Evolutionary conservation across 495 filamentous ascomycete genomes (phyloP), one percentile per base, ranked within the genome.

Genomic region (Terfezia claveryi): DNA sequence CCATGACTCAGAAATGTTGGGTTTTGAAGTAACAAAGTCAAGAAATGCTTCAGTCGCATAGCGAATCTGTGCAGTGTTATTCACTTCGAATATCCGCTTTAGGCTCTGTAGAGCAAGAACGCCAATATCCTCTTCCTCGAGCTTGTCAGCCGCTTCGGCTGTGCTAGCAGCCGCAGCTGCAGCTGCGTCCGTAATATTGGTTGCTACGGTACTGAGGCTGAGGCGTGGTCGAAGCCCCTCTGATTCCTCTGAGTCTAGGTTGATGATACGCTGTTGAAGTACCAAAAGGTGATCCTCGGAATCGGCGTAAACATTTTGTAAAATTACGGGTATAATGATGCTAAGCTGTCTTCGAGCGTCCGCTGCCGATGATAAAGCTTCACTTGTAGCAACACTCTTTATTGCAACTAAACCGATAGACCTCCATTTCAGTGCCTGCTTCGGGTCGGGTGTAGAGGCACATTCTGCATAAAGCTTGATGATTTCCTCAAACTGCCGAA

Each of bases 111-210:
- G 74, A 8, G 88, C 88, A 56, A 87, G 67, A 7, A 91, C 70
- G 36, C 84, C 80, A n/a, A 85, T 84, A 60, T 87, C 80, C 70
- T 92, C 79, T 67, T 94, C 87, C 0, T 83, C 86, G 55, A 86
- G 68, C 63, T 79, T 81, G 68, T 95, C 88, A 38, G 82, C 83
- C 65, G 93, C 86, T 36, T 79, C 83, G 10, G 83, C 79, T 8
- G 82, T 81, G 50, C 77, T 82, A 9, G 80, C 78, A 20, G 87
- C 23, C 4, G 50, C 50, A 32, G 50, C 50, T 16, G 50, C 50
- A 20, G 50, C 50, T 20, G n/a, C 50, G 50, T 20, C 50, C 16
- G 50, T 23, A 11, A 32, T 51, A 32, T 20, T 23, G 23, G 50
- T 51, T 20, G 50, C 16, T n/a, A 51, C 50, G 11, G 23, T 20